Conservation (phyloP, 129 eudicot species). For the Smallanthus sonchifolius region DNA sequence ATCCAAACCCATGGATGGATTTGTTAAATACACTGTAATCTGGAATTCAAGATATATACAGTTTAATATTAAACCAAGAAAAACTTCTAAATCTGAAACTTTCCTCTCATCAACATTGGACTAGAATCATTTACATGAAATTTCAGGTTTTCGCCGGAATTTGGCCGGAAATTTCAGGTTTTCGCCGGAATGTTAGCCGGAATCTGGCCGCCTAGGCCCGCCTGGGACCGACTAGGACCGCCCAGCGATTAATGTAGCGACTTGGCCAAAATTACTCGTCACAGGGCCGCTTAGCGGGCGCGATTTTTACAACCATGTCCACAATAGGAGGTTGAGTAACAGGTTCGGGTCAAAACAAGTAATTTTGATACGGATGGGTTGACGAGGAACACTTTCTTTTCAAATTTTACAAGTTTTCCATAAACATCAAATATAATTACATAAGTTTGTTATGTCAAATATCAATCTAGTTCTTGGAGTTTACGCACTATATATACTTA, state of each 20-base stretch:
- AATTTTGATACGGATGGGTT: background rate
- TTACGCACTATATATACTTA: background rate
- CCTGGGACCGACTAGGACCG: too few species aligned
- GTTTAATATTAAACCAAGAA: background rate
- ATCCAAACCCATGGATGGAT: background rate
- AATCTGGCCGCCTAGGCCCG: too few species aligned
- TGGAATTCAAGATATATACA: conserved; percentile 4
- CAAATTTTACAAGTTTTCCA: background rate
- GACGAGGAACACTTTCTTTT: background rate
- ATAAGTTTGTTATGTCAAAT: background rate
- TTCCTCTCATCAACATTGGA: background rate
- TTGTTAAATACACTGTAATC: conserved; percentile 16
- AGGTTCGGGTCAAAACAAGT: background rate
- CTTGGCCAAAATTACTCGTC: too few species aligned
- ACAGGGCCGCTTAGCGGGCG: too few species aligned
- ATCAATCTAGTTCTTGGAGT: background rate
- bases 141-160: too few species aligned
- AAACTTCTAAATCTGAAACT: background rate
- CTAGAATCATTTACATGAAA: background rate
- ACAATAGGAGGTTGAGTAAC: background rate
- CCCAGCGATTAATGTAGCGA: too few species aligned
- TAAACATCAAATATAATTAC: background rate
- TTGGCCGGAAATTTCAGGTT: too few species aligned
- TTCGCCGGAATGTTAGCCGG: too few species aligned
- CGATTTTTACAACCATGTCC: too few species aligned